Conservation (phyloP, 83 land plant species). For the Thuja plicata region DNA sequence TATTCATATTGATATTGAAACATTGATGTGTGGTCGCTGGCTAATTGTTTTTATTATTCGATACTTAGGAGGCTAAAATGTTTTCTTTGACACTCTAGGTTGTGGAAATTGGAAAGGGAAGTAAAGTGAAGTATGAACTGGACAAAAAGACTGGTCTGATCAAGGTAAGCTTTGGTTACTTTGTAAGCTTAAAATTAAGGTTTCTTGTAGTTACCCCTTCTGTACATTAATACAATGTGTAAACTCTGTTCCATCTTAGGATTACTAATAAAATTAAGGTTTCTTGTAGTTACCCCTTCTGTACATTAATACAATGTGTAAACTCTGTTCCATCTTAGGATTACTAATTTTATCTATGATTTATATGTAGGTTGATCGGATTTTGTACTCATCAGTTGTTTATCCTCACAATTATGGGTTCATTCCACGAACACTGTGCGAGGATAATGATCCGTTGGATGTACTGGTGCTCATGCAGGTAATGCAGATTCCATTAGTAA, state of each 20-base stretch:
- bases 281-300: neutral
- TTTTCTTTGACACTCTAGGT: conserved; percentile 30
- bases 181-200: neutral
- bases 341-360: neutral
- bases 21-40: neutral
- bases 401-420: conserved; percentile 95
- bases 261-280: neutral
- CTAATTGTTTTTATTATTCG: neutral
- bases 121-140: conserved; percentile 77
- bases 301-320: neutral
- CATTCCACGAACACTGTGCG: conserved; percentile 89
- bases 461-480: conserved; percentile 88
- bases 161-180: conserved; percentile 39
- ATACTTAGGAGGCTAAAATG: neutral
- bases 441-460: conserved; percentile 93
- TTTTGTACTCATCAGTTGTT: conserved; percentile 90
- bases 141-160: conserved; percentile 71
- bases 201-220: neutral
- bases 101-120: conserved; percentile 67
- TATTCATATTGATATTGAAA: neutral
- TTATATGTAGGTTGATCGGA: conserved; percentile 70
- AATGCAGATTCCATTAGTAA: neutral
- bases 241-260: neutral
- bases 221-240: neutral
- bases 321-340: neutral